Evolutionary conservation across 2,329 filamentous ascomycete genomes (phyloP).

Genomic region (Colletotrichum siamense): DNA sequence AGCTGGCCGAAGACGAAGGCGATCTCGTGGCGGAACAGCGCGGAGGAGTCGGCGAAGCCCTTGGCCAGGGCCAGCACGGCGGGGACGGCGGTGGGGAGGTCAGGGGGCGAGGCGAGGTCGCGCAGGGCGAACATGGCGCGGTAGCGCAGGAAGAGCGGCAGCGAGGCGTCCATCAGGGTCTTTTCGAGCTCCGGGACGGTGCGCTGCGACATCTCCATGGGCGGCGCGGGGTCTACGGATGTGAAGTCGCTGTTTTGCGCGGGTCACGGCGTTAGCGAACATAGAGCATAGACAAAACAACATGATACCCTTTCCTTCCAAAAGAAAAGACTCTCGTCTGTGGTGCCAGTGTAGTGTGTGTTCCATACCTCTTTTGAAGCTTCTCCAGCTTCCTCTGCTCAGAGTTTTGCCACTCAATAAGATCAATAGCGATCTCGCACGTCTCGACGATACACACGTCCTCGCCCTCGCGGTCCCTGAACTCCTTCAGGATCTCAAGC

Average conservation of each 20-base stretch:
- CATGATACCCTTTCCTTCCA: not conserved
- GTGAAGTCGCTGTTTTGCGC: conserved; percentile 78
- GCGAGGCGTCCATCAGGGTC: conserved; percentile 77
- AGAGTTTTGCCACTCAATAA: conserved; percentile 92
- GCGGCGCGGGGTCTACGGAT: conserved; percentile 93
- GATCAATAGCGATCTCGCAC: conserved; percentile 93
- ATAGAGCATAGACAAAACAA: not conserved
- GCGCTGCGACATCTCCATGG: conserved; percentile 73
- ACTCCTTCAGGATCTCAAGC: conserved; percentile 73
- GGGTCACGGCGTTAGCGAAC: conserved; percentile 10
- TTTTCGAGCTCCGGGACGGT: conserved; percentile 78
- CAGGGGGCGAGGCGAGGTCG: conserved; percentile 91
- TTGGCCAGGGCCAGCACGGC: conserved; percentile 85
- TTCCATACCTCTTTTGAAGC: conserved; percentile 75
- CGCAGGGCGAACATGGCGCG: conserved; percentile 97
- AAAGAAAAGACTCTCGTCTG: not conserved
- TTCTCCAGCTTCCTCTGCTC: conserved; percentile 75
- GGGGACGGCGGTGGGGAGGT: conserved; percentile 87
- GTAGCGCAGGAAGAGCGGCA: conserved; percentile 90
- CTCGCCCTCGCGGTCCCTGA: conserved; percentile 79
- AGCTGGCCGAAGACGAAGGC: conserved; percentile 98
- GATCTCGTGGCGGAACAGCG: conserved; percentile 96
- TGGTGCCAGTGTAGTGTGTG: not conserved
- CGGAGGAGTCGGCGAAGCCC: conserved; percentile 84
- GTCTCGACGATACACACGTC: conserved; percentile 88